Percentiles rank a stretch among this genome's conserved stretches.
Evolutionary conservation across 116 monocot species (phyloP).

Genomic region (Thalassia testudinum): DNA sequence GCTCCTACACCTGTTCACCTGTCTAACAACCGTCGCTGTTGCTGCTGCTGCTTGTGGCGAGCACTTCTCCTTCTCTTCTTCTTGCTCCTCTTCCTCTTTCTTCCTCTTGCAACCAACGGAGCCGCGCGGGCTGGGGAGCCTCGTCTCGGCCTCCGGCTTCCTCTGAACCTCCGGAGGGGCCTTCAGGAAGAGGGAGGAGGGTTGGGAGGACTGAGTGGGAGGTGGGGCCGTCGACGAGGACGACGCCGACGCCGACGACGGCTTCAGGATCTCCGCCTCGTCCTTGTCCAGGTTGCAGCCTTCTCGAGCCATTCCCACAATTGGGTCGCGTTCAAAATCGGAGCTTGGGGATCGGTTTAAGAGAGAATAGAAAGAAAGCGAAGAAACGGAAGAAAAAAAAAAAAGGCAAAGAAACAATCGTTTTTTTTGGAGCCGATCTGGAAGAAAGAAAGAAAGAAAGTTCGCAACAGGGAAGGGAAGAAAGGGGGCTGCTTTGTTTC

Average conservation of each 20-base stretch:
- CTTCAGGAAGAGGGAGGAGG: constrained; percentile 8
- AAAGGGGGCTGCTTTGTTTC: too few relatives aligned
- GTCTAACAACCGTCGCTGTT: background rate
- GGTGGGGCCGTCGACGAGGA: constrained; percentile 2
- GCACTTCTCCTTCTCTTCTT: background rate
- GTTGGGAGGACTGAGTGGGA: background rate
- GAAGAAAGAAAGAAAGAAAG: background rate
- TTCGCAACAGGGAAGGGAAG: background rate
- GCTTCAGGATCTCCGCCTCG: constrained; percentile 16
- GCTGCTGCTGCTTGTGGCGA: background rate
- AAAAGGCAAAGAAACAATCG: background rate
- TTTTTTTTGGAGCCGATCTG: background rate
- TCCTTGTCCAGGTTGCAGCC: constrained; percentile 18
- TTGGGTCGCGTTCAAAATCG: background rate
- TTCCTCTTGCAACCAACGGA: background rate
- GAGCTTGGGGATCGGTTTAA: background rate
- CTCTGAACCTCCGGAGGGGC: constrained; percentile 1
- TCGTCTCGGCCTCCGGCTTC: background rate
- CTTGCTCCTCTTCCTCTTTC: too few relatives aligned
- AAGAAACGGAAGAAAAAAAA: background rate
- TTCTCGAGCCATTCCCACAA: constrained; percentile 9
- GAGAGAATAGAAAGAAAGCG: background rate
- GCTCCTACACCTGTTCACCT: constrained; percentile 30
- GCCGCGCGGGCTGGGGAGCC: background rate
- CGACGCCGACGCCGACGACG: constrained; percentile 5